These are phyloP conservation scores for Paraphaeosphaeria minitans DNA, from an alignment of 2,329 filamentous ascomycete genomes.

Conservation along the genomic window DNA sequence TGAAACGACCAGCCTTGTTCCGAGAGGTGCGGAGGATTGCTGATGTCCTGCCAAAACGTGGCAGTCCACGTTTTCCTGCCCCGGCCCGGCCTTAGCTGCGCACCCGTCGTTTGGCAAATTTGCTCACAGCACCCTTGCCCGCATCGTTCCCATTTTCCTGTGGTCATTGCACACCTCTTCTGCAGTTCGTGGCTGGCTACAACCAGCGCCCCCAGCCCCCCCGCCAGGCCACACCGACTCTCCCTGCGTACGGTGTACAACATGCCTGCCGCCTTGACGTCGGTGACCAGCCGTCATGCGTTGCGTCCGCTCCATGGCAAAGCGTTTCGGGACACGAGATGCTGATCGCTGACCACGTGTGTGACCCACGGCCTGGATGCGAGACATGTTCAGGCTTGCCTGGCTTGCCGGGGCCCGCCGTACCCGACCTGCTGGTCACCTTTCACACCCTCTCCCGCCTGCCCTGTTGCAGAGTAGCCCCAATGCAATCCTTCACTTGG, in stretches of 20 bases:
- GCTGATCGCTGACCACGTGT: conserved; percentile 24
- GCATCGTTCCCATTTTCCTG: background rate
- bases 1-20: conserved; percentile 24
- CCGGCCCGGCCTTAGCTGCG: conserved; percentile 3
- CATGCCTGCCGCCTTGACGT: too few relatives aligned
- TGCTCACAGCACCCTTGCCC: background rate
- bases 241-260: too few relatives aligned
- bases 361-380: conserved; percentile 25
- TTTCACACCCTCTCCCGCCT: conserved; percentile 15
- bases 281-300: background rate
- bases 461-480: conserved; percentile 20
- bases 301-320: background rate
- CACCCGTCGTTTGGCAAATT: background rate
- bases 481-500: conserved; percentile 16
- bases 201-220: too few relatives aligned
- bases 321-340: conserved; percentile 10
- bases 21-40: conserved; percentile 38
- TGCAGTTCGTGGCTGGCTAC: too few relatives aligned
- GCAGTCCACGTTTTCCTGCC: conserved; percentile 33
- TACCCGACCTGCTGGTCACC: conserved; percentile 31
- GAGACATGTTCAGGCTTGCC: conserved; percentile 42
- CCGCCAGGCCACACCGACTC: too few relatives aligned
- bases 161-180: background rate
- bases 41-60: conserved; percentile 39
- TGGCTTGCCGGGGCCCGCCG: conserved; percentile 14